Evolutionary conservation across 2,329 filamentous ascomycete species (phyloP), one percentile per base, ranked within the genome.

Genomic region (Mycosphaerella sp.): DNA sequence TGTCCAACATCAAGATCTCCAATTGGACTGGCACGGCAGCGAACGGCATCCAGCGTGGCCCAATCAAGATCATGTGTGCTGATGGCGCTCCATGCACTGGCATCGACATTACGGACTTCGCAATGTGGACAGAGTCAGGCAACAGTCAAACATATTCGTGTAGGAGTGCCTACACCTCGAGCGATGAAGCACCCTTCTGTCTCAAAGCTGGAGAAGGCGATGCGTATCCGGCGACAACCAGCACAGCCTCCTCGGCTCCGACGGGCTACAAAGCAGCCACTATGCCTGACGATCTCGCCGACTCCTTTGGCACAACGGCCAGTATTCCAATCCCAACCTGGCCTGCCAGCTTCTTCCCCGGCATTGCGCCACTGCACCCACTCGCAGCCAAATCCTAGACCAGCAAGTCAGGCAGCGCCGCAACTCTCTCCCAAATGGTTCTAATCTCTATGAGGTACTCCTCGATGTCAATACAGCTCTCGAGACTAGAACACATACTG

Each of bases 1-100:
- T 79, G 39, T 69, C 58, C 58, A 77, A 79, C 66, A 70, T 83
- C 59, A 76, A 71, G 2, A 72, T 80, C 62, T 71, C 63, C 27
- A 76, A 78, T 64, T 82, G 79, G 79, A 76, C 74, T 50, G 79
- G 79, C 32, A 78, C 74, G 2, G 71, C 73, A 49, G 62, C 69
- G 2, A 68, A 80, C 54, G 79, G 79, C 16, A 63, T 64, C 4
- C 51, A 71, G 47, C 74, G 79, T 17, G 77, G 75, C 0, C 79
- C 79, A 1, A 70, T 82, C 59, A 75, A 77, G 52, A 66, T 80
- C 37, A 63, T 72, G 30, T 82, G 79, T 57, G 72, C 77, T 0
- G 69, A 74, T 50, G 67, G 59, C 1, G 72, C 71, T 1, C 79
- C 79, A 10, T 81, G 79, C 68, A 75, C 71, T 2, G 73, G 73